Conservation (phyloP, 768 basidiomycete genomes). For the Collybiopsis confluens region DNA sequence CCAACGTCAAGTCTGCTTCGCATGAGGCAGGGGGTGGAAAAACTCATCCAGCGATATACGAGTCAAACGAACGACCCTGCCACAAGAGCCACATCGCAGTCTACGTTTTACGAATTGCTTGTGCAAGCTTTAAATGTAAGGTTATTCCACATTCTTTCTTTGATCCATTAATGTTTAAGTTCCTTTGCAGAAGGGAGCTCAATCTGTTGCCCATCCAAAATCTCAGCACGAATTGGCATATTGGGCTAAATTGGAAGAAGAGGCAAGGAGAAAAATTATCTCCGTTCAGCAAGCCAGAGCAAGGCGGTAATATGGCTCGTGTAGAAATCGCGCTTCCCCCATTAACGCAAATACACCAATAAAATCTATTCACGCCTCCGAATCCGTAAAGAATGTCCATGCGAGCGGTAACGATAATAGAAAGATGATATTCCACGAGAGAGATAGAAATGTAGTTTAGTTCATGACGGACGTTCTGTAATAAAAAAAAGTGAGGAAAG, state of each 20-base stretch:
- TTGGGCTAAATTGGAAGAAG: constrained; percentile 85
- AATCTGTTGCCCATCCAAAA: constrained; percentile 75
- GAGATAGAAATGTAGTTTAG: constrained; percentile 1
- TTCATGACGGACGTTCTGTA: constrained; percentile 5
- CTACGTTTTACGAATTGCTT: constrained; percentile 70
- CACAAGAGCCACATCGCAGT: constrained; percentile 63
- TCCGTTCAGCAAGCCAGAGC: constrained; percentile 27
- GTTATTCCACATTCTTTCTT: constrained; percentile 9
- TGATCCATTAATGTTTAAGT: background rate
- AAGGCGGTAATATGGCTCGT: constrained; percentile 8
- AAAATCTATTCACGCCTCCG: too few relatives aligned
- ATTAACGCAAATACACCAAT: too few relatives aligned
- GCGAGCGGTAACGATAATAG: background rate
- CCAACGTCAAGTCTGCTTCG: constrained; percentile 66
- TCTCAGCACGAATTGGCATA: constrained; percentile 82
- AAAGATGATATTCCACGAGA: background rate
- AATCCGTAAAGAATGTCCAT: too few relatives aligned
- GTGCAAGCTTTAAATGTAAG: constrained; percentile 75
- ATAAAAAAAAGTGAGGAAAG: background rate
- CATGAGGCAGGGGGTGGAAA: constrained; percentile 78
- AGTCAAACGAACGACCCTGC: constrained; percentile 58
- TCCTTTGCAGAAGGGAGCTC: constrained; percentile 52
- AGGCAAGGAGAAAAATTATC: constrained; percentile 59
- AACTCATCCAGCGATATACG: constrained; percentile 71
- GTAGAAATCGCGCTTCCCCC: too few relatives aligned